These are phyloP conservation scores for Fusarium poae DNA, from an alignment of 2,329 filamentous ascomycete genomes.

Conservation along the genomic window DNA sequence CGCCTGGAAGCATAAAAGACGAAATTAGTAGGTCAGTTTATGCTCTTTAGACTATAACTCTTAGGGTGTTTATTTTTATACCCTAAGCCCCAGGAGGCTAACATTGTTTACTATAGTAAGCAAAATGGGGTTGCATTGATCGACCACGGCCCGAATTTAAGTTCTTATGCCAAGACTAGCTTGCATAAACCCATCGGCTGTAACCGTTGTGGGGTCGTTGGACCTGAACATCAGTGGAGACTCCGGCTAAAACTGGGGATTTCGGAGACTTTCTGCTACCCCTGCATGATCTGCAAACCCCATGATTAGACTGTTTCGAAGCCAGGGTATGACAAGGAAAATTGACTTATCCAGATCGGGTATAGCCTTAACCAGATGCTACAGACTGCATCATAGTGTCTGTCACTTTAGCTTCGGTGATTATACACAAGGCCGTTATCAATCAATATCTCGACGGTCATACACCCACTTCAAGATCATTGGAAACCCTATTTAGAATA, in stretches of 20 bases:
- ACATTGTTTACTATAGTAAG: background rate
- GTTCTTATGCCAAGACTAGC: background rate
- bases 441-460: background rate
- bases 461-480: background rate
- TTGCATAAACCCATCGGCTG: background rate
- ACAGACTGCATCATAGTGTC: background rate
- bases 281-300: background rate
- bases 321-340: background rate
- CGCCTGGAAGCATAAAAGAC: too few relatives aligned
- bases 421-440: background rate
- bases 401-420: fast-evolving
- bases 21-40: too few relatives aligned
- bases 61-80: too few relatives aligned
- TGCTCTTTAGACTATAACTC: too few relatives aligned
- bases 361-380: background rate
- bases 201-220: background rate
- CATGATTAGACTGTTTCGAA: background rate
- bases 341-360: background rate
- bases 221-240: background rate
- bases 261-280: background rate
- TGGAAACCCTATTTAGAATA: background rate
- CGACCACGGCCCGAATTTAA: background rate
- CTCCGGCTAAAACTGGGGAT: background rate
- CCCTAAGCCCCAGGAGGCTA: too few relatives aligned
- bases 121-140: background rate